Conservation (phyloP, 2,329 filamentous ascomycete genomes). For the Acrodontium crateriforme region DNA sequence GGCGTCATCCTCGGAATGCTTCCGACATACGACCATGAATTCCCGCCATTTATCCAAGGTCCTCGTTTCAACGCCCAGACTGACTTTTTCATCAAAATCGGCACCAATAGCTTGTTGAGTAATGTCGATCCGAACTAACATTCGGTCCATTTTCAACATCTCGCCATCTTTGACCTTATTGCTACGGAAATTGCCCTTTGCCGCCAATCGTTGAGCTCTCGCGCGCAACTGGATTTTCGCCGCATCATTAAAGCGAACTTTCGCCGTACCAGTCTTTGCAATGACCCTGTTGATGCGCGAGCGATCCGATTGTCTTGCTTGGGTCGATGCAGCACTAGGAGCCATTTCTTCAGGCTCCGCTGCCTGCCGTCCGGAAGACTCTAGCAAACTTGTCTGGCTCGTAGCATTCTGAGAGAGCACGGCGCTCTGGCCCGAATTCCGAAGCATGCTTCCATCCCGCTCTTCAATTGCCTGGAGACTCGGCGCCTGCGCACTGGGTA, state of each 20-base stretch:
- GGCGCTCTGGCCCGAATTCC: conserved; percentile 10
- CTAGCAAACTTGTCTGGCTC: background rate
- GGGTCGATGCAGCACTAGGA: background rate
- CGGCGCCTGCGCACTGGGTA: conserved; percentile 3
- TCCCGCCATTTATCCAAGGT: conserved; percentile 52
- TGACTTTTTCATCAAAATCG: conserved; percentile 51
- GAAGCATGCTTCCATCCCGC: too few relatives aligned
- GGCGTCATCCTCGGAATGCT: conserved; percentile 39
- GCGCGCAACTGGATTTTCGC: conserved; percentile 17
- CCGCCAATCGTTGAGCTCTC: conserved; percentile 17
- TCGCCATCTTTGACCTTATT: conserved; percentile 39
- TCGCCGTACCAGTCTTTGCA: conserved; percentile 6
- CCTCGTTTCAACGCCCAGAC: conserved; percentile 43
- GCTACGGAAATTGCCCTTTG: conserved; percentile 13
- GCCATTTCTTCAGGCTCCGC: background rate
- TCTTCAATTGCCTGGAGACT: too few relatives aligned
- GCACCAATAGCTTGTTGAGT: conserved; percentile 37
- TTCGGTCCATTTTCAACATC: conserved; percentile 53
- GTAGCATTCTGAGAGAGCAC: conserved; percentile 16
- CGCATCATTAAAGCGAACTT: conserved; percentile 19
- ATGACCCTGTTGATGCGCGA: conserved; percentile 7
- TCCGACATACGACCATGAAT: conserved; percentile 47
- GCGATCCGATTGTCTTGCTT: conserved; percentile 1
- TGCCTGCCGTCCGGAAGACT: background rate
- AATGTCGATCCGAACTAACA: conserved; percentile 49